A percentile compares a stretch with the other conserved stretches of the same genome.
Evolutionary conservation across 257 asterid species (phyloP).

Genomic region (Lantana camara): DNA sequence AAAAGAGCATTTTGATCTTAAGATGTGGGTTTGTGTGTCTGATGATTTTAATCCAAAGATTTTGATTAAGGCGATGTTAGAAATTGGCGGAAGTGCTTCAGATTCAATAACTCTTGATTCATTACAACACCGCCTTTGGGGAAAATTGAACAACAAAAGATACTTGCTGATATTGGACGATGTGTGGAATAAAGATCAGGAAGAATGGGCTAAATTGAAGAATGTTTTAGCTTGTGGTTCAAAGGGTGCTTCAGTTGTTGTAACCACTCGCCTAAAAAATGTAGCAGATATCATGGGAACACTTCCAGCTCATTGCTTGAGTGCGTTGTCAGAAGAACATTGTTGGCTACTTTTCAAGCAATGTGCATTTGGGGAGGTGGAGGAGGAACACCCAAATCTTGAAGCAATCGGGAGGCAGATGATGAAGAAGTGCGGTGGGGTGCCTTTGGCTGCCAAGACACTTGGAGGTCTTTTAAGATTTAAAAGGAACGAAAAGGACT

Average conservation of each 20-base stretch:
- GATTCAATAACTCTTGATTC: constrained; percentile 18
- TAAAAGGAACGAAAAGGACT: constrained; percentile 29
- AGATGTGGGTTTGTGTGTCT: too few species aligned
- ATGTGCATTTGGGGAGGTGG: constrained; percentile 6
- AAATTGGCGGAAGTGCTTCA: not conserved
- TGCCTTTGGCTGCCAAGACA: constrained; percentile 40
- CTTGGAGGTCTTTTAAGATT: constrained; percentile 39
- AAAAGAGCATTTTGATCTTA: too few species aligned
- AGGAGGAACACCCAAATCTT: constrained; percentile 10
- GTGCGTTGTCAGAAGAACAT: too few species aligned
- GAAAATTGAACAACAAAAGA: too few species aligned
- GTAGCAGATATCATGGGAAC: too few species aligned
- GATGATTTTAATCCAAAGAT: too few species aligned
- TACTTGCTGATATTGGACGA: too few species aligned
- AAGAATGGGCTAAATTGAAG: too few species aligned
- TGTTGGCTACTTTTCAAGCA: too few species aligned
- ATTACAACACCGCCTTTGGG: too few species aligned
- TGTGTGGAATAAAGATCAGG: too few species aligned
- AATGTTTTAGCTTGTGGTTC: constrained; percentile 19
- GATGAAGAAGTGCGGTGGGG: constrained; percentile 33
- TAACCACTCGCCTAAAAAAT: constrained; percentile 26
- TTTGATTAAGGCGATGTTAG: constrained; percentile 33
- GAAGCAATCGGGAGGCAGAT: constrained; percentile 31
- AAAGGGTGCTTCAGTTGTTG: constrained; percentile 36
- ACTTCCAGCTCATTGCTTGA: too few species aligned